Percentiles rank a stretch among this genome's conserved stretches.
phyloP scores from a whole-genome alignment of 225 moss, liverwort and hornwort species.

The Anthoceros angustus region DNA sequence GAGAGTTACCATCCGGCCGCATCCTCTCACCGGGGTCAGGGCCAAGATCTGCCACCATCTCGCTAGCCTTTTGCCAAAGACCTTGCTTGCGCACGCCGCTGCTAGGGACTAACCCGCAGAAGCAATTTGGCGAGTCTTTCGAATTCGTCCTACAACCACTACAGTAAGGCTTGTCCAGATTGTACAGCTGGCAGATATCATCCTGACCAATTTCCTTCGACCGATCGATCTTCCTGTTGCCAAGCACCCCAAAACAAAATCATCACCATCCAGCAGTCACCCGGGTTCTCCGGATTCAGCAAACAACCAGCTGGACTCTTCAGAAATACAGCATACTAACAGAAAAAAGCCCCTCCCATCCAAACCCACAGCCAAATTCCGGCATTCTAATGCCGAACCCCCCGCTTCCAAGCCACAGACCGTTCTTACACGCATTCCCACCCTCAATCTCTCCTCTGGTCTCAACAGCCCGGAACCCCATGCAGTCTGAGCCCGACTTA shows the following conservation, averaged over 20 bases:
- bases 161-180: conserved; percentile 69
- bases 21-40: conserved; percentile 81
- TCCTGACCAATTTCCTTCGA: conserved; percentile 50
- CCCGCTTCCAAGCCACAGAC: too few species aligned
- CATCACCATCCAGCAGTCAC: background rate
- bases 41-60: conserved; percentile 72
- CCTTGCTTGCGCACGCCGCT: conserved; percentile 80
- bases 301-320: background rate
- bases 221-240: conserved; percentile 57
- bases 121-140: conserved; percentile 93
- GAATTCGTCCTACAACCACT: conserved; percentile 77
- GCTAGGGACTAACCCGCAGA: conserved; percentile 79
- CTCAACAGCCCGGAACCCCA: too few species aligned
- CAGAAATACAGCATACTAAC: background rate
- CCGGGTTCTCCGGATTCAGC: background rate
- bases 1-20: conserved; percentile 49
- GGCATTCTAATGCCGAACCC: too few species aligned
- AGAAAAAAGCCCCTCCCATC: too few species aligned
- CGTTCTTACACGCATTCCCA: too few species aligned
- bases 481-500: too few species aligned
- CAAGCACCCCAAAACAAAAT: background rate
- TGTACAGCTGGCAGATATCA: conserved; percentile 68
- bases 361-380: too few species aligned
- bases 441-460: too few species aligned
- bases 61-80: conserved; percentile 82